Conservation (phyloP, 192 early-diverging fungal genomes). For the Piromyces sp. region DNA sequence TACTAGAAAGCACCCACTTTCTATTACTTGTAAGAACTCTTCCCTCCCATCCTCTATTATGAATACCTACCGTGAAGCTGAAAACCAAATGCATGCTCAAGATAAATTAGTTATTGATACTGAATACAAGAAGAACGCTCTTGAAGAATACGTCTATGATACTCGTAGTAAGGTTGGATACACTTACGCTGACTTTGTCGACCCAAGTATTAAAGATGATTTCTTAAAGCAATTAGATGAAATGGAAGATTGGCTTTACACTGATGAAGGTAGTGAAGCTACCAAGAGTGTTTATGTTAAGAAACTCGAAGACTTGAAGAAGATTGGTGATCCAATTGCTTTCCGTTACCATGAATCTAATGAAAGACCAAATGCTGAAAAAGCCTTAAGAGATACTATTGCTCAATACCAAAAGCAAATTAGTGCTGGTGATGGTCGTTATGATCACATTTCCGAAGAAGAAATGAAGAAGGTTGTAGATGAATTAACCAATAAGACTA, state of each 20-base stretch:
- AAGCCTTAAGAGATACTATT: conserved; percentile 61
- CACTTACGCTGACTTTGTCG: conserved; percentile 54
- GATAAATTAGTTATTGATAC: conserved; percentile 88
- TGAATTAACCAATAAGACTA: conserved; percentile 51
- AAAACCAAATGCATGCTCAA: conserved; percentile 62
- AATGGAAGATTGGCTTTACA: conserved; percentile 95
- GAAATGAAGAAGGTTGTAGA: conserved; percentile 71
- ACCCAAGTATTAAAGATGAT: conserved; percentile 46
- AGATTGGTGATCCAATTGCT: conserved; percentile 60
- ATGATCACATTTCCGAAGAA: conserved; percentile 64
- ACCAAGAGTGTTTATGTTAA: conserved; percentile 36
- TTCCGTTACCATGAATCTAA: conserved; percentile 68
- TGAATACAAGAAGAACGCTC: conserved; percentile 78
- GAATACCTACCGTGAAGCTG: conserved; percentile 49
- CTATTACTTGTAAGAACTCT: conserved; percentile 42
- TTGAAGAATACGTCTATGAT: conserved; percentile 98
- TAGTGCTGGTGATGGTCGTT: conserved; percentile 57
- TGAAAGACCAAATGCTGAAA: conserved; percentile 67
- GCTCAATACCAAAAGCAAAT: conserved; percentile 53
- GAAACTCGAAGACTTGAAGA: conserved; percentile 64
- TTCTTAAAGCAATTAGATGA: conserved; percentile 52
- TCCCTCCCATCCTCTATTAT: conserved; percentile 38
- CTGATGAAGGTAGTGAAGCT: conserved; percentile 17
- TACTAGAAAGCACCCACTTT: conserved; percentile 68
- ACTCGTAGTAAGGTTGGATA: conserved; percentile 69